phyloP scores from a whole-genome alignment of 2,329 filamentous ascomycete species.

The Corinectria fuckeliana region DNA sequence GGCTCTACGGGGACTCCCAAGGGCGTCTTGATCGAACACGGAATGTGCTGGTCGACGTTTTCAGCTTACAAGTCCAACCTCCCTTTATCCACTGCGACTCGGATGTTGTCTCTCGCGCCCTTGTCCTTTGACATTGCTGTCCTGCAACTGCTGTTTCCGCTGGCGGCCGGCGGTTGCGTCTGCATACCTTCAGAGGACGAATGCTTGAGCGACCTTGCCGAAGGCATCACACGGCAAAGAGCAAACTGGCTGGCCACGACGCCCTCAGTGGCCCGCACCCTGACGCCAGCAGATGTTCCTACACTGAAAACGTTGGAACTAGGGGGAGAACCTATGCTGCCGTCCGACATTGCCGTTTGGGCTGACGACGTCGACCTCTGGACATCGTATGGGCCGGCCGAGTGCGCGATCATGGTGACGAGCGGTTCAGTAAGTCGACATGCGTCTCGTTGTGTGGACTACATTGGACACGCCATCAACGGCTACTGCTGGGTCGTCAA shows the following conservation, averaged over 20 bases:
- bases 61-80: not conserved
- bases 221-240: not conserved
- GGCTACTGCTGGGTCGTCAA: constrained; percentile 7
- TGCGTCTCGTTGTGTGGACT: not conserved
- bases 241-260: not conserved
- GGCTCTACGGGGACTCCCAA: not conserved
- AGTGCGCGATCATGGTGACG: not conserved
- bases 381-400: not conserved
- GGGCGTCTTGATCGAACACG: not conserved
- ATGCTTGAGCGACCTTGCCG: not conserved
- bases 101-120: not conserved
- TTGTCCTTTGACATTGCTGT: not conserved
- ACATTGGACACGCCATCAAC: constrained; percentile 3
- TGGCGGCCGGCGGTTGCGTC: not conserved
- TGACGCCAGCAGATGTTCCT: not conserved
- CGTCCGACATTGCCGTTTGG: not conserved
- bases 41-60: not conserved
- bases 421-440: not conserved
- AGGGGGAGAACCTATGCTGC: not conserved
- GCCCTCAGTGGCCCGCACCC: not conserved
- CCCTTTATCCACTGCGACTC: not conserved
- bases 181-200: not conserved
- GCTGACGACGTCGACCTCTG: not conserved
- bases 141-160: not conserved
- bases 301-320: not conserved